Percentiles rank a stretch among this genome's conserved stretches.
phyloP scores from a whole-genome alignment of 176 grass and related monocot species.

The Oryza meridionalis region DNA sequence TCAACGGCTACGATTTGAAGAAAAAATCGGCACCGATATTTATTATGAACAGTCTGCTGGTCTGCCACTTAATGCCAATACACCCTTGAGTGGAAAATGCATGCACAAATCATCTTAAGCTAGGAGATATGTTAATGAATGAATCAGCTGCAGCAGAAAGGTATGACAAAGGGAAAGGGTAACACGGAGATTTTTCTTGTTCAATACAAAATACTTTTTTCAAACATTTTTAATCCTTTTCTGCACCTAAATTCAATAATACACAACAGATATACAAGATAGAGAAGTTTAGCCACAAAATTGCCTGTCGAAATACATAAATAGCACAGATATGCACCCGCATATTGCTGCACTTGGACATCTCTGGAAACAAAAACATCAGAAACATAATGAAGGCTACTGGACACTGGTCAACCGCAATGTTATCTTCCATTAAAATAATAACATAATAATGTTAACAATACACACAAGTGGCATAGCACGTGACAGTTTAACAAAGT shows the following conservation, averaged over 20 bases:
- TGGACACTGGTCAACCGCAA: background rate
- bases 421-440: background rate
- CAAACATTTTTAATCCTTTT: too few species aligned
- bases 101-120: too few species aligned
- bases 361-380: too few species aligned
- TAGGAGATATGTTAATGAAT: background rate
- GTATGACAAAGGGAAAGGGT: background rate
- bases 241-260: background rate
- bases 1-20: too few species aligned
- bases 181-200: background rate
- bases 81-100: background rate
- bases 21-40: too few species aligned
- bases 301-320: background rate
- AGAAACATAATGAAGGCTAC: background rate
- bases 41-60: too few species aligned
- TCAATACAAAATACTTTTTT: background rate
- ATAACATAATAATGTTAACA: background rate
- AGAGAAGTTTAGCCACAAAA: background rate
- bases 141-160: background rate
- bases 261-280: background rate
- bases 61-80: background rate
- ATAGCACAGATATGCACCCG: too few species aligned
- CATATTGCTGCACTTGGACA: too few species aligned
- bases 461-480: background rate
- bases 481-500: background rate